These are phyloP conservation scores for Kwoniella botswanensis DNA, from an alignment of 768 basidiomycete genomes.

Conservation along the genomic window DNA sequence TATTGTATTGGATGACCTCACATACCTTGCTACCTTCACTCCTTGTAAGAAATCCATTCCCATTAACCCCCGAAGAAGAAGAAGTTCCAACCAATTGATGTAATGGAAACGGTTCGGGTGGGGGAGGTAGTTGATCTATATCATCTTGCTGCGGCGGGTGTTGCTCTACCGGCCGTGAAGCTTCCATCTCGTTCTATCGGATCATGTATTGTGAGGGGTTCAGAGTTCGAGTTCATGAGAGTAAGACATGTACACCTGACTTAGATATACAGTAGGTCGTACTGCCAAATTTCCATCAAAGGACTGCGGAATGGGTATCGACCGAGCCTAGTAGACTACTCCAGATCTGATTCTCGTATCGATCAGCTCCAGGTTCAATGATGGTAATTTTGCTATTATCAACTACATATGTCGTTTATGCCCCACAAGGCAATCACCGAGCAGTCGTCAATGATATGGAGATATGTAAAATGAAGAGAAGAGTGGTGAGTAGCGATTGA, in stretches of 20 bases:
- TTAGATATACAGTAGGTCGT: too few species aligned
- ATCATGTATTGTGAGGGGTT: neutral
- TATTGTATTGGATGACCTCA: too few species aligned
- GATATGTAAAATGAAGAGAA: neutral
- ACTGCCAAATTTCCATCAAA: neutral
- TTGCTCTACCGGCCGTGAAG: constrained; percentile 6
- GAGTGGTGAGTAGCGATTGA: neutral
- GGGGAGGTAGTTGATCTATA: constrained; percentile 32
- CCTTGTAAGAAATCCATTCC: too few species aligned
- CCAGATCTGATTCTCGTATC: too few species aligned
- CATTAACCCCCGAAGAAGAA: neutral
- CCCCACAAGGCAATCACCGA: neutral
- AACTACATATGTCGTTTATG: neutral
- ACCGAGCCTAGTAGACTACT: neutral
- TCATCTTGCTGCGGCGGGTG: constrained; percentile 3
- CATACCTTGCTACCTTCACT: neutral
- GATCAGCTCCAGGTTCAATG: neutral
- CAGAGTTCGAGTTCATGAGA: too few species aligned
- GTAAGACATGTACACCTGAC: too few species aligned
- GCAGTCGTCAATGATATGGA: neutral
- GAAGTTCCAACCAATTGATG: constrained; percentile 12
- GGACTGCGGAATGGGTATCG: neutral
- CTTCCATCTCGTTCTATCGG: constrained; percentile 23
- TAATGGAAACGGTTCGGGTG: constrained; percentile 44
- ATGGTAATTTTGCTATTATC: neutral